Evolutionary conservation across 345 rosid genomes (phyloP).

Genomic region (Linum usitatissimum): DNA sequence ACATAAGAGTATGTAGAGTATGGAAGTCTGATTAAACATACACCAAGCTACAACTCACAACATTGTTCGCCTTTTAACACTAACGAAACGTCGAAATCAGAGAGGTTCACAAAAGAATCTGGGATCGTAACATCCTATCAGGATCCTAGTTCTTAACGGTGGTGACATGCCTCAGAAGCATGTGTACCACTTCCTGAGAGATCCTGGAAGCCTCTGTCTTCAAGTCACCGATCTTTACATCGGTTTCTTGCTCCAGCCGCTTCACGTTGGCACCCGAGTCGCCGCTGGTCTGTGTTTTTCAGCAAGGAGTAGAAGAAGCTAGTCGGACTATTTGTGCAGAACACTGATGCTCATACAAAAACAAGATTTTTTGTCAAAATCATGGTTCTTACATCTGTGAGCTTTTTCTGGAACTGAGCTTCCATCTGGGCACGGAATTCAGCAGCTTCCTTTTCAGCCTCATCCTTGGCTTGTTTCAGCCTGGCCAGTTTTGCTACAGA

Average conservation of each 20-base stretch:
- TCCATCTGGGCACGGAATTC: slow-evolving; percentile 69
- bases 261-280: slow-evolving; percentile 84
- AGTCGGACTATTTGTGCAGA: neutral
- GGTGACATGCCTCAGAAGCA: slow-evolving; percentile 81
- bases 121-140: neutral
- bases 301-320: neutral
- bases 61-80: no score
- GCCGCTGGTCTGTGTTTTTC: slow-evolving; percentile 54
- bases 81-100: no score
- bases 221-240: slow-evolving; percentile 49
- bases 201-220: slow-evolving; percentile 49
- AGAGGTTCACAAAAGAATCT: no score
- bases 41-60: no score
- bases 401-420: slow-evolving; percentile 68
- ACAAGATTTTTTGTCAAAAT: neutral
- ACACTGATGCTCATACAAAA: no score
- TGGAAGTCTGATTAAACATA: no score
- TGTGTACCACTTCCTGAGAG: slow-evolving; percentile 43
- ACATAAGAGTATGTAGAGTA: no score
- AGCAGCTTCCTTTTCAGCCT: slow-evolving; percentile 77
- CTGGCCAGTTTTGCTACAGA: slow-evolving; percentile 62
- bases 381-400: slow-evolving; percentile 48
- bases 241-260: slow-evolving; percentile 75
- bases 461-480: slow-evolving; percentile 91
- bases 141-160: slow-evolving; percentile 54